Evolutionary conservation across 106 monocot species (phyloP), one percentile per base, ranked within the genome.

Genomic region (Dendrobium chrysotoxum): DNA sequence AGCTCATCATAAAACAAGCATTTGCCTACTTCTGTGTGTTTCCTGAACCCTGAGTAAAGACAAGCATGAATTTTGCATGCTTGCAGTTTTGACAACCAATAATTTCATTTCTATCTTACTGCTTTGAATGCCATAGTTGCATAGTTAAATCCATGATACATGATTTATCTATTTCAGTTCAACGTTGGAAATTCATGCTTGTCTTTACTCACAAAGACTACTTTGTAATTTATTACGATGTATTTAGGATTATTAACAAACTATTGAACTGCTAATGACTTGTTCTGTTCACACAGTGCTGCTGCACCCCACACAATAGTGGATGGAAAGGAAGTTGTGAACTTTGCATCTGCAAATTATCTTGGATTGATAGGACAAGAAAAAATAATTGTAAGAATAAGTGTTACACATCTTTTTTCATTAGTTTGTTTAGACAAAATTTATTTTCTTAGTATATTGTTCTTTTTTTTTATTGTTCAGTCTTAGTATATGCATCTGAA

Each of bases 261-360:
- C 15, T 81, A 38, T 76, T 26, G 7, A 53, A 12, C 77, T 75
- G 26, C 64, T 78, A 26, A 81, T 75, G 46, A 67, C 7, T 15
- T 85, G 25, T 42, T 74, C 40, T 66, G 30, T 35, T 84, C 12
- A 65, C 82, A 77, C 91, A 99, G 95, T 91, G 98, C 98, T 83
- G 95, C 98, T 40, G 87, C 85, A 35, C 89, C 95, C 1, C 98
- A 99, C 77, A 87, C 92, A 41, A 82, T 86, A 13, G 85, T 99
- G 82, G 87, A 93, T 82, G 98, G 95, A 41, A 92, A 91, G 82
- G 98, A 95, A 85, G 95, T 99, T 77, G 85, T 99, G 23, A 99
- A 99, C 83, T 93, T 99, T 87, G 91, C 98, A 75, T 95, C 93
- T 21, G 95, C 95, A 83, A 99, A 99, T 76, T 99, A 93, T 87